Base-by-base conservation (phyloP, 225 moss, liverwort and hornwort genomes). In the Marchantia paleacea region DNA sequence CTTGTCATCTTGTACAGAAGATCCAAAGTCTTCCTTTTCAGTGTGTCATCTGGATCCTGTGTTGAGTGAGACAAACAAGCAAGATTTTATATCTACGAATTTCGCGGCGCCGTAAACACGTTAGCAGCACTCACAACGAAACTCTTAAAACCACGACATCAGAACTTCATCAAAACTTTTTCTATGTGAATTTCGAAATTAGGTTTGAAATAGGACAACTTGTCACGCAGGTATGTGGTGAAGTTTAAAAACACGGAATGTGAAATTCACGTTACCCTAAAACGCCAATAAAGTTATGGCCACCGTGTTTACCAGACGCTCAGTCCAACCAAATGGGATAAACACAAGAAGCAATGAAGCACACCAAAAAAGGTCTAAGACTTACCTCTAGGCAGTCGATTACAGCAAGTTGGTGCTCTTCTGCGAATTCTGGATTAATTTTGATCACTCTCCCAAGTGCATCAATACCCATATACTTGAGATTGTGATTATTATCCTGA, bases 381-480 rank as follows among this genome's bases (percentile, higher is more conserved):
- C 81, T 31, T 81, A 96, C 96, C 92, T 99, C 99, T 50, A 99
- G 92, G 82, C 99, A 99, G 83, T 99, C 99, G 79, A 99, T 90
- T 3, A 99, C 95, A 86, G 95, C 92, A 85, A 94, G 81, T 75
- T 99, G 99, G 79, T 99, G 99, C 80, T 99, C 86, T 87, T 99
- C 95, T 11, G 91, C 99, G 85, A 95, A 95, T 69, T 95, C 95
- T 4, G 99, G 95, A 82, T 92, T 91, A 9, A 95, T 92, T 89
- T 92, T 91, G 70, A 99, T 91, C 13, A 99, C 91, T 80, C 99
- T 90, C 19, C 99, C 99, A 81, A 99, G 79, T 1, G 99, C 90
- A 85, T 99, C 99, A 80, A 99, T 95, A 63, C 99, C 99, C 93
- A 99, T 92, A 75, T 99, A 99, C 89, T 99, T 99, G 88, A 89